Base-by-base conservation (phyloP, 176 grass and related monocot genomes). In the Elaeis guineensis region DNA sequence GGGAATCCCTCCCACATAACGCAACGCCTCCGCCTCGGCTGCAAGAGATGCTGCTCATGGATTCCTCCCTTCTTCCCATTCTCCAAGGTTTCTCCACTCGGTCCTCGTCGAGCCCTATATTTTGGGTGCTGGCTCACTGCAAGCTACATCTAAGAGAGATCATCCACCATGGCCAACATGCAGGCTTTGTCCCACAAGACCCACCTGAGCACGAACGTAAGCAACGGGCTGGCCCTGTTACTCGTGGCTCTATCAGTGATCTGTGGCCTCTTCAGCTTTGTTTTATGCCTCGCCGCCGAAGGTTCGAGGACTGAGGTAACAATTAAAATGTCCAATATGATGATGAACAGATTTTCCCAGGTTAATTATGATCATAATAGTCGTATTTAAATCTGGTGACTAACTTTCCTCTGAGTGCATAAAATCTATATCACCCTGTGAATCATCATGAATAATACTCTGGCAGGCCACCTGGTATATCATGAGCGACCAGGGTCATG, bases 241-340 rank as follows among this genome's bases (percentile, higher is more conserved):
- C 79, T 98, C 49, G 88, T 92, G 25, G 77, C 53, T 67, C 75
- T 98, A n/a, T 98, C 94, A 26, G 75, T 98, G 39, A 32, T 98
- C 30, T 89, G 82, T 63, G 82, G 87, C 69, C 57, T 98, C 72
- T 29, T 74, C 65, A 71, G 71, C 62, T 98, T 98, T 66, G 71
- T 98, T 53, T 74, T 98, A 64, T 98, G 93, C 80, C 88, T 92
- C 58, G 79, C 88, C 22, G 88, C 83, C 23, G 88, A 92, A 30
- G 83, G 72, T 26, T 83, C 83, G 1, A 82, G 86, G 52, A 90
- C 91, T 6, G 80, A 90, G 90, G 90, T 76, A 69, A 28, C 23
- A 19, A 54, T 4, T 56, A 54, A 19, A 61, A 25, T 16, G 0
- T 26, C 15, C 2, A 26, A 5, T 23, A 4, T 0, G 26, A 12